phyloP scores from a whole-genome alignment of 345 rosid species.

The Populus simonii region DNA sequence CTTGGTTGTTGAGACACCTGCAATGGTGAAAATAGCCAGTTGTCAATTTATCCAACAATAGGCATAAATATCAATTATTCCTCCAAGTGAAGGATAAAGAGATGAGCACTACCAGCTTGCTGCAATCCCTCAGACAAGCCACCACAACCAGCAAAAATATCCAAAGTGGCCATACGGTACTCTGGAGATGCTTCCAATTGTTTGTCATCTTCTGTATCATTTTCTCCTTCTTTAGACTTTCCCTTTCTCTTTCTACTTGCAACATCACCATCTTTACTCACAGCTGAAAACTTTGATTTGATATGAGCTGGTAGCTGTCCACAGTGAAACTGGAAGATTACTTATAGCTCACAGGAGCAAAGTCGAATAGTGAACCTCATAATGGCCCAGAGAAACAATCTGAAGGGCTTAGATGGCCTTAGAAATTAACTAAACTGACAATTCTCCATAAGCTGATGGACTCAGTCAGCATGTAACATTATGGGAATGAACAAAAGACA shows the following conservation, averaged over 20 bases:
- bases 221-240: conserved; percentile 57
- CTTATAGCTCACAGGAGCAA: neutral
- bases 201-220: conserved; percentile 32
- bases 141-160: conserved; percentile 89
- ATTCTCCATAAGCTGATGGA: neutral
- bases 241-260: conserved; percentile 71
- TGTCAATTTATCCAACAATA: neutral
- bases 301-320: conserved; percentile 56
- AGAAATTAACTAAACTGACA: neutral
- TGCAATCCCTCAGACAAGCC: conserved; percentile 71
- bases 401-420: neutral
- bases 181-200: conserved; percentile 32
- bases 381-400: neutral
- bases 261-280: conserved; percentile 35
- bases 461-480: neutral
- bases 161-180: conserved; percentile 54
- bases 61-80: neutral
- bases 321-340: conserved; percentile 13
- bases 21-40: neutral
- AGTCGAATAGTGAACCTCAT: neutral
- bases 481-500: neutral
- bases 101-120: conserved; percentile 46
- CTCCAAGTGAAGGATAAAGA: neutral
- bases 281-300: conserved; percentile 49
- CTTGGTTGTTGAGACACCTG: conserved; percentile 66